Conservation (phyloP, 2,329 filamentous ascomycete species). For the Trichophaea hybrida region DNA sequence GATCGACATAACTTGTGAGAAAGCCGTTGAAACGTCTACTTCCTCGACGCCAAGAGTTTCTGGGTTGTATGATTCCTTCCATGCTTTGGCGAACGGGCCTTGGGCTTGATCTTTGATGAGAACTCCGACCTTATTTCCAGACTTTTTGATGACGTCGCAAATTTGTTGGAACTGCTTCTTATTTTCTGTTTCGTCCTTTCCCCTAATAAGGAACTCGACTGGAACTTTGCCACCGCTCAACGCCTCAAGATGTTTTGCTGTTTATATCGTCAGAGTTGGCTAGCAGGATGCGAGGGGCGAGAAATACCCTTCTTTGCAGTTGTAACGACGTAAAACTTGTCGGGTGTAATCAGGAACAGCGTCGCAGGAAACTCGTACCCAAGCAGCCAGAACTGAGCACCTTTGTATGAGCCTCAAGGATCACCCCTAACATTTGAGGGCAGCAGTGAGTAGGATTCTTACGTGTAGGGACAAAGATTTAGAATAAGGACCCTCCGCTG, state of each 20-base stretch:
- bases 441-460: conserved; percentile 32
- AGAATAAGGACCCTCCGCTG: conserved; percentile 72
- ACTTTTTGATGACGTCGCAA: conserved; percentile 68
- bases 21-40: conserved; percentile 66
- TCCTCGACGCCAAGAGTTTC: conserved; percentile 71
- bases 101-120: conserved; percentile 65
- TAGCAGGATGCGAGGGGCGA: neutral
- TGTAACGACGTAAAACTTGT: conserved; percentile 80
- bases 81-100: conserved; percentile 89
- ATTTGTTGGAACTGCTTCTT: conserved; percentile 78
- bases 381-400: conserved; percentile 76
- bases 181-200: conserved; percentile 84
- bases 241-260: conserved; percentile 83
- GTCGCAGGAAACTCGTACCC: conserved; percentile 98
- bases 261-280: neutral
- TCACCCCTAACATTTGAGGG: conserved; percentile 7
- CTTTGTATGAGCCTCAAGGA: neutral
- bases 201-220: conserved; percentile 78
- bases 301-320: conserved; percentile 84
- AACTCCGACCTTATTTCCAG: conserved; percentile 81
- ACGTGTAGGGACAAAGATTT: conserved; percentile 97
- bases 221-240: conserved; percentile 86
- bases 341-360: conserved; percentile 77
- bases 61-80: conserved; percentile 69
- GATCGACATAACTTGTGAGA: conserved; percentile 73